Base-by-base conservation (phyloP, 306 rosid species). In the Cajanus cajan region DNA sequence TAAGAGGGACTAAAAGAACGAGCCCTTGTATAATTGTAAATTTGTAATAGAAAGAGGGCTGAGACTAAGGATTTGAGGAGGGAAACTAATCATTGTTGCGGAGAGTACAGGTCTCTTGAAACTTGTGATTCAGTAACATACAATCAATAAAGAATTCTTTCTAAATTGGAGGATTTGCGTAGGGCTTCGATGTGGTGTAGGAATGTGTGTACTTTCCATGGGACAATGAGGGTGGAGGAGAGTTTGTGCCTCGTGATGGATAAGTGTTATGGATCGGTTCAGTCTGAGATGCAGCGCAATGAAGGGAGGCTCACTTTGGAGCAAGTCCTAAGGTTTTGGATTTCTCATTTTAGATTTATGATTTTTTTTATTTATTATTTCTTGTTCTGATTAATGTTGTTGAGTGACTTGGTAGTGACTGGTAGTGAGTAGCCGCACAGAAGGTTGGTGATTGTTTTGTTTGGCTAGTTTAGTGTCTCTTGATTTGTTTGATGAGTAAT, bases 131-230 rank as follows among this genome's bases (percentile, higher is more conserved):
- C 2, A 47, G 8, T 47, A 14, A 47, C 52, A 45, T 15, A 16
- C 54, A 47, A 4, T 15, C 9, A 5, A 15, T 5, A 7, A 15
- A 47, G 21, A 47, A 47, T 47, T 15, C 54, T 47, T 47, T 19
- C n/a, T 73, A 90, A 91, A 76, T 85, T 95, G 9, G 98, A 93
- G 76, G 87, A 84, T 82, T 82, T 95, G 92, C 90, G 96, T 47
- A 87, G 94, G 45, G 93, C 98, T 7, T 93, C 99, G 8, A 89
- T 95, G 99, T 95, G 99, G 99, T 95, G 99, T 64, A 77, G 99
- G 81, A 95, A 95, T 84, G 94, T 95, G 41, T 95, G 99, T 64
- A 90, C 96, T 7, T 95, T 95, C 82, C 99, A 95, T 87, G 99
- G 98, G 64, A 88, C 93, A 14, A 80, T 83, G 86, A 91, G 81